phyloP scores from a whole-genome alignment of 2,329 filamentous ascomycete species.

The Colletotrichum godetiae region DNA sequence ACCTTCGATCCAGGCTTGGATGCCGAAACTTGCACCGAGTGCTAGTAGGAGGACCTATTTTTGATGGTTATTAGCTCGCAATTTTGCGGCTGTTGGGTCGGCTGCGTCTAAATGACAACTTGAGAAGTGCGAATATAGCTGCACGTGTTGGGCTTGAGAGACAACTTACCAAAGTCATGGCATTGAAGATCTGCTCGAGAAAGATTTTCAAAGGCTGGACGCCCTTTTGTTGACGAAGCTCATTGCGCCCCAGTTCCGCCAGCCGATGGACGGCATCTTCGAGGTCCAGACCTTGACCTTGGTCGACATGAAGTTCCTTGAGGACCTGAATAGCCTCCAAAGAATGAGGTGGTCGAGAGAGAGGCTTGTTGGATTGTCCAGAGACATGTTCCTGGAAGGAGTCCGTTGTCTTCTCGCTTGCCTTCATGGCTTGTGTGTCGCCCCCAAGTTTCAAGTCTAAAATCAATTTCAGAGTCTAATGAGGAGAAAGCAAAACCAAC shows the following conservation, averaged over 20 bases:
- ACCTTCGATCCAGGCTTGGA: conserved; percentile 64
- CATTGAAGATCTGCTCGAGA: too few species aligned
- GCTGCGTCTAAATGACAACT: too few species aligned
- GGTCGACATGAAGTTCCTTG: conserved; percentile 62
- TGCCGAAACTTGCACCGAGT: conserved; percentile 63
- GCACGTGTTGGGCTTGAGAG: too few species aligned
- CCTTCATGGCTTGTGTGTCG: background rate
- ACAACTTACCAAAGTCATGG: too few species aligned
- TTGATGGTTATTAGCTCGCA: too few species aligned
- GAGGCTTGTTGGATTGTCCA: conserved; percentile 48
- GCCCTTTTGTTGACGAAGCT: too few species aligned
- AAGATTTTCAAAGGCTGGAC: too few species aligned
- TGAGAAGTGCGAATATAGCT: too few species aligned
- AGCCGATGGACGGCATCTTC: conserved; percentile 62
- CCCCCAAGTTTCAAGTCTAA: background rate
- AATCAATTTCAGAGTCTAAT: background rate
- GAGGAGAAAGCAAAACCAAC: background rate
- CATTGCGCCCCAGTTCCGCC: conserved; percentile 51
- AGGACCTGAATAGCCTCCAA: conserved; percentile 60
- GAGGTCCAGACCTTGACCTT: conserved; percentile 64
- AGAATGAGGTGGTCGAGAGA: conserved; percentile 68
- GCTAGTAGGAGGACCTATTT: conserved; percentile 56
- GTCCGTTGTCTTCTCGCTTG: background rate
- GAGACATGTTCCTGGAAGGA: conserved; percentile 39
- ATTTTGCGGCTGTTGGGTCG: too few species aligned